Base-by-base conservation (phyloP, 108 stramenopile genomes). In the Nitzschia sp. region DNA sequence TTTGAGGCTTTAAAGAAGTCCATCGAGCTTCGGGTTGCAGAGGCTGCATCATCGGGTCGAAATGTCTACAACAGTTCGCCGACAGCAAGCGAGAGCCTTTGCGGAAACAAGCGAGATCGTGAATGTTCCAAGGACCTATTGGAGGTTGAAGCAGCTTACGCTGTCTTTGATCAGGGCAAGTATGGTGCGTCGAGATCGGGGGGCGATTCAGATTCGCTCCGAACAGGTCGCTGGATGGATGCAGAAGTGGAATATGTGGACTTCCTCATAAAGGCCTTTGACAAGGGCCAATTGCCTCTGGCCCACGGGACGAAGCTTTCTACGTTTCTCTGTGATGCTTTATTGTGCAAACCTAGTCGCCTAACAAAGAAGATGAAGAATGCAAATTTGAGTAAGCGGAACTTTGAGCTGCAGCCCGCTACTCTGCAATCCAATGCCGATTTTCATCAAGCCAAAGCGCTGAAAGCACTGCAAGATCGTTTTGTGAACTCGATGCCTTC, bases 201-300 rank as follows among this genome's bases (percentile, higher is more conserved):
- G 5, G 23, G 42, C 5, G 66, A 67, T 27, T 23, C 54, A 36
- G 59, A 66, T n/a, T 66, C 34, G 3, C 80, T 68, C 21, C 85
- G 90, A n/a, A 91, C 90, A 26, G 90, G 90, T 19, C 81, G 86
- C n/a, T 91, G 90, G 90, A 74, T 74, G 9, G 59, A 73, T 0
- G 78, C 80, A 46, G 90, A 91, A 68, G 65, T 79, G 24, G 66
- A 72, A 18, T 85, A 73, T 26, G 82, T 78, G 0, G 81, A 91
- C 47, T 64, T 68, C 13, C 42, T 91, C 17, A 74, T 86, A 32
- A 71, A 77, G 59, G 31, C 68, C 13, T 91, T 91, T 75, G 86
- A 87, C 57, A 48, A 74, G 15, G 83, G 85, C 30, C 38, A 70
- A 47, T 57, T 91, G 11, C 74, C 85, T 8, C 32, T 88, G 9